phyloP scores from a whole-genome alignment of 129 eudicot genomes.

The Erigeron canadensis region DNA sequence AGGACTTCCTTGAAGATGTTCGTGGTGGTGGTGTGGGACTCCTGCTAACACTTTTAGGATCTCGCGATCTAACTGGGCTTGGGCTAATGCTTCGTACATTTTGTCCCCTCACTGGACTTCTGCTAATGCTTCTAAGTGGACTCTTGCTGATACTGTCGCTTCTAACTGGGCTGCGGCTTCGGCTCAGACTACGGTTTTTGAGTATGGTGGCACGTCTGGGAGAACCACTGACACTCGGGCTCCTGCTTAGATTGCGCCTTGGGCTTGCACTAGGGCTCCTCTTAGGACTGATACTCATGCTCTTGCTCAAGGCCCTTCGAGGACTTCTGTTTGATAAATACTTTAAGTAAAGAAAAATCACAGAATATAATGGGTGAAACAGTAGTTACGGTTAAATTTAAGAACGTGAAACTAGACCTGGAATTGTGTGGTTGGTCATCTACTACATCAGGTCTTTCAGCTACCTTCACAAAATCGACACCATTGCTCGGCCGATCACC shows the following conservation, averaged over 20 bases:
- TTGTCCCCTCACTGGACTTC: conserved; percentile 54
- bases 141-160: conserved; percentile 58
- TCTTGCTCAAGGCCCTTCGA: conserved; percentile 65
- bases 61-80: conserved; percentile 38
- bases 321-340: conserved; percentile 63
- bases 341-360: conserved; percentile 14
- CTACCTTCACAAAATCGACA: conserved; percentile 44
- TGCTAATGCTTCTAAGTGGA: conserved; percentile 48
- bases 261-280: conserved; percentile 57
- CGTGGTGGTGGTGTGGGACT: conserved; percentile 62
- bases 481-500: conserved; percentile 71
- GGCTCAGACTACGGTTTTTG: conserved; percentile 40
- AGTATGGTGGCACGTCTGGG: conserved; percentile 40
- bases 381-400: not conserved
- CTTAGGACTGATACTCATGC: conserved; percentile 85
- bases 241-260: conserved; percentile 44
- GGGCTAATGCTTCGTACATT: conserved; percentile 51
- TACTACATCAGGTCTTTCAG: conserved; percentile 64
- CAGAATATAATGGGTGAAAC: conserved; percentile 17
- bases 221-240: conserved; percentile 58
- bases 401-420: conserved; percentile 45
- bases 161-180: conserved; percentile 53
- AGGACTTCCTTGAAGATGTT: conserved; percentile 43
- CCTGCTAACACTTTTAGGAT: conserved; percentile 40
- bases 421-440: conserved; percentile 73